Base-by-base conservation (phyloP, 2,329 filamentous ascomycete genomes). In the Domatiomyces globalis region DNA sequence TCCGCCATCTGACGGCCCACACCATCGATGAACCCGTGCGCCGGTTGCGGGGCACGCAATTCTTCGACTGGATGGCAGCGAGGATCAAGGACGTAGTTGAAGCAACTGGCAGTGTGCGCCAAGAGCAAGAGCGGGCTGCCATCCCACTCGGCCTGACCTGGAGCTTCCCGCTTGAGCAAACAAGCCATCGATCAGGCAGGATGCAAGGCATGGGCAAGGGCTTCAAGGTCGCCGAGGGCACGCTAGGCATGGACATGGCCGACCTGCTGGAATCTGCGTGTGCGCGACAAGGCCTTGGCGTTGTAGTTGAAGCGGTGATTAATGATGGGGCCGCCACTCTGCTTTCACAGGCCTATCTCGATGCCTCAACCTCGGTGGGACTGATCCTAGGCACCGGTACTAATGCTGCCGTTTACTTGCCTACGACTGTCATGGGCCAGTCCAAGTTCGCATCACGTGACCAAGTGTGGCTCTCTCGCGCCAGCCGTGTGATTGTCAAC, bases 141-240 rank as follows among this genome's bases (percentile, higher is more conserved):
- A 65, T 82, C 51, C 69, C 73, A 4, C 77, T 82, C 71, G 80
- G 80, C 2, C 60, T 83, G 56, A 77, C 80, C 2, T 83, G 80
- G 80, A 81, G 79, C 2, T 83, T 83, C 63, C 80, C 80, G 0
- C 73, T 83, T 50, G 76, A 81, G 64, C 78, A 82, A 66, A 83
- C 78, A 4, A 81, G 78, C 10, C 71, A 73, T 51, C 71, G 73
- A 49, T 76, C 71, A 46, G 80, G 78, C 5, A 73, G 72, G 45
- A 66, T 83, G 18, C 69, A 80, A 49, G 71, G 72, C 15, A 83
- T 83, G 80, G 80, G 80, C 54, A 83, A 83, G 63, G 79, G 79
- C 0, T 83, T 83, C 61, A 67, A 70, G 49, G 80, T 78, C 45
- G 79, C 76, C 15, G 71, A 79, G 54, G 77, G 75, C 22, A 73